These are phyloP conservation scores for Pichia sp. DNA, from an alignment of 1,139 yeast species.

Conservation along the genomic window DNA sequence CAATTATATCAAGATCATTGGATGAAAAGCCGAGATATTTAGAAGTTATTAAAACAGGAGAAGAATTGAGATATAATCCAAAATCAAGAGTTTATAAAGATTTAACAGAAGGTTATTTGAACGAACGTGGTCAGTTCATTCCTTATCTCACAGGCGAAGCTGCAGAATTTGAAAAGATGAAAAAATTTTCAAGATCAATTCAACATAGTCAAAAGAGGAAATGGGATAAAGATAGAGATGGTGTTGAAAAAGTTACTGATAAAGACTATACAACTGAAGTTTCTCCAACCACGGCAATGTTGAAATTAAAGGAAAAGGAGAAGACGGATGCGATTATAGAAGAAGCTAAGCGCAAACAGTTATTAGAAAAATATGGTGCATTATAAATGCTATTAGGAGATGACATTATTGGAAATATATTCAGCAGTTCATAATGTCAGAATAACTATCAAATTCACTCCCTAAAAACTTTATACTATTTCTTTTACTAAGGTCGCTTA, in stretches of 20 bases:
- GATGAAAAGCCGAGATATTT: conserved; percentile 38
- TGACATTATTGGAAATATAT: no score
- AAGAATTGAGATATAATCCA: conserved; percentile 45
- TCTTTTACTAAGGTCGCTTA: no score
- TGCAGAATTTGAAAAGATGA: conserved; percentile 40
- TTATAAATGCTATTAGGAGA: no score
- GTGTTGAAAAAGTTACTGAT: conserved; percentile 33
- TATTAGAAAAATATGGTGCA: conserved; percentile 40
- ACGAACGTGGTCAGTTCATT: conserved; percentile 50
- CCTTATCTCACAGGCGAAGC: conserved; percentile 49
- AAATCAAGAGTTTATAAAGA: conserved; percentile 48
- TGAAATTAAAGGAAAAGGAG: conserved; percentile 38
- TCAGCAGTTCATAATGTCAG: no score
- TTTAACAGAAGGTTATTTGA: conserved; percentile 40
- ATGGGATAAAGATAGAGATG: conserved; percentile 21
- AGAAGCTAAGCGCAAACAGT: conserved; percentile 29
- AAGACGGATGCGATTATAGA: conserved; percentile 30
- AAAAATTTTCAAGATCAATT: conserved; percentile 39
- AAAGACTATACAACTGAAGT: conserved; percentile 44
- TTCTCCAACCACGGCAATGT: conserved; percentile 52
- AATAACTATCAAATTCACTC: no score
- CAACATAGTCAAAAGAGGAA: conserved; percentile 20
- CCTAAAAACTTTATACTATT: no score
- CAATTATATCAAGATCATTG: conserved; percentile 29
- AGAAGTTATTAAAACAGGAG: conserved; percentile 30